A percentile compares a stretch with the other conserved stretches of the same genome.
Conservation (phyloP, 1,139 yeast species). For the Kurtzmaniella quercitrusa region DNA sequence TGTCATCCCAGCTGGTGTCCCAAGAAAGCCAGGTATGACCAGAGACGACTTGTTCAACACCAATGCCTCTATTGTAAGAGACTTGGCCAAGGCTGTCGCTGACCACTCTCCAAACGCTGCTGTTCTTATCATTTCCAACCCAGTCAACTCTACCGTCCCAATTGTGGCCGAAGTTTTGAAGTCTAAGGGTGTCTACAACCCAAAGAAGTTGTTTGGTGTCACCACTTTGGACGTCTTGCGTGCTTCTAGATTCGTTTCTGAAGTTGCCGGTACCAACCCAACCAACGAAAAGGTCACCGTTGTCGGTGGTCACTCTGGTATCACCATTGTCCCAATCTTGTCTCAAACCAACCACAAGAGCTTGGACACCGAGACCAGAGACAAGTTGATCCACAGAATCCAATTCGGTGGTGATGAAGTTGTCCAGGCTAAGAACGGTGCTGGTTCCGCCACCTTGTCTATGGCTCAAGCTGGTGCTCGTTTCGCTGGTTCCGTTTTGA, state of each 20-base stretch:
- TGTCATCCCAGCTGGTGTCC: constrained; percentile 94
- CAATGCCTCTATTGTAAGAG: constrained; percentile 87
- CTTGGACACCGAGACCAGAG: constrained; percentile 53
- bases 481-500: constrained; percentile 60
- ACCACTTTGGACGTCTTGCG: constrained; percentile 89
- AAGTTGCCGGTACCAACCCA: constrained; percentile 54
- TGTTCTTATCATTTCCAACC: constrained; percentile 82
- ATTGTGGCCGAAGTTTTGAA: constrained; percentile 83
- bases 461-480: constrained; percentile 96
- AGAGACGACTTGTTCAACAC: constrained; percentile 93
- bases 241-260: constrained; percentile 76
- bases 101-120: constrained; percentile 70
- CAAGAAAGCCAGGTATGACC: constrained; percentile 98
- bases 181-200: constrained; percentile 70
- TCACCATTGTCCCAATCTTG: constrained; percentile 85
- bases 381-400: constrained; percentile 76
- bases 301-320: constrained; percentile 97
- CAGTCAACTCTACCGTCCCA: constrained; percentile 94
- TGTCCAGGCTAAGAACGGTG: constrained; percentile 91
- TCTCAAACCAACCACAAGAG: constrained; percentile 56
- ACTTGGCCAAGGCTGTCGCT: constrained; percentile 78
- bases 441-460: constrained; percentile 91
- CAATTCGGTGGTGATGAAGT: constrained; percentile 98
- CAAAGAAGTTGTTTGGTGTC: constrained; percentile 84
- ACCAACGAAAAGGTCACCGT: constrained; percentile 68